Conservation (phyloP, 1,284 basidiomycete genomes). For the Singerocomus inundabilis region DNA sequence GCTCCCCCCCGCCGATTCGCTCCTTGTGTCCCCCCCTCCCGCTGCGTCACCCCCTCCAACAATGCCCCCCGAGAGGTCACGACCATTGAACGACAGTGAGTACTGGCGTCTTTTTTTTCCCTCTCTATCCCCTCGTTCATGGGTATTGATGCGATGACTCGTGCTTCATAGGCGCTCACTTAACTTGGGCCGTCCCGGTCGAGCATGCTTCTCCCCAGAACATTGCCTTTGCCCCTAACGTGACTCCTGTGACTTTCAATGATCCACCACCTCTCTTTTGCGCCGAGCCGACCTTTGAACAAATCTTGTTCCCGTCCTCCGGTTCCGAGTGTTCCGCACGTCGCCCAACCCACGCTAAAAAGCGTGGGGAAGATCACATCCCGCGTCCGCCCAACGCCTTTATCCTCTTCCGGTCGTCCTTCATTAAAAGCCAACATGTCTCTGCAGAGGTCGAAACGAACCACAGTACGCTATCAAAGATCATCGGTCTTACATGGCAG, state of each 20-base stretch:
- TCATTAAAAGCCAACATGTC: conserved; percentile 73
- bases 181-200: conserved; percentile 51
- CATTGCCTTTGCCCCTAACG: conserved; percentile 56
- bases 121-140: background rate
- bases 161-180: conserved; percentile 42
- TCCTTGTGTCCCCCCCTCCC: conserved; percentile 17
- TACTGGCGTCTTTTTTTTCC: too few species aligned
- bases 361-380: conserved; percentile 73
- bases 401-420: conserved; percentile 83
- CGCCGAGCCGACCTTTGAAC: conserved; percentile 31
- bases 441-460: conserved; percentile 76
- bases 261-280: conserved; percentile 42
- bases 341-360: conserved; percentile 51
- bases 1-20: conserved; percentile 22
- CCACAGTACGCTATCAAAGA: conserved; percentile 74
- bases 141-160: conserved; percentile 17
- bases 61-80: conserved; percentile 59
- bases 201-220: conserved; percentile 43
- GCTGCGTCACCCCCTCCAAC: conserved; percentile 28
- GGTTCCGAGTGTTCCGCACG: conserved; percentile 40
- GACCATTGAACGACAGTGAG: conserved; percentile 44
- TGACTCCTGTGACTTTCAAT: conserved; percentile 61
- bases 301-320: conserved; percentile 45
- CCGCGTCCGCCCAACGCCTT: conserved; percentile 88
- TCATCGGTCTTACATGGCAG: conserved; percentile 73